phyloP scores from a whole-genome alignment of 371 early-diverging fungal species.

The Rhizopus stolonifer region DNA sequence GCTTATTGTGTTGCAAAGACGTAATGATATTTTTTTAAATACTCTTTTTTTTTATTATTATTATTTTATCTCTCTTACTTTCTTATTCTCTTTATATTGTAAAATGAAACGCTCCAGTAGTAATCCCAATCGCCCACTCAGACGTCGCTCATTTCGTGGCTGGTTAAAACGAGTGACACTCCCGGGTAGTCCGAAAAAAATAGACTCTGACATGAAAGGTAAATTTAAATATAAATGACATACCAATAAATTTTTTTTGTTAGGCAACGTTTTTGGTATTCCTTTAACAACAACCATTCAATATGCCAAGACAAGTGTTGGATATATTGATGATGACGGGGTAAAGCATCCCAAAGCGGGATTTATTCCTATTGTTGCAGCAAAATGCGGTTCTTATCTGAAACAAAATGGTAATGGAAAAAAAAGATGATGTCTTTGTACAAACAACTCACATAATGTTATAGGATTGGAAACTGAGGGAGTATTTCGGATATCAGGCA shows the following conservation, averaged over 20 bases:
- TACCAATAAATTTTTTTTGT: not conserved
- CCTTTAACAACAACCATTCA: constrained; percentile 27
- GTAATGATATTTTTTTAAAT: not conserved
- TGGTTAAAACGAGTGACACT: constrained; percentile 26
- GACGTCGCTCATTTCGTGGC: constrained; percentile 23
- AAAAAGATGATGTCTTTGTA: no score
- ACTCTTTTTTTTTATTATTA: not conserved
- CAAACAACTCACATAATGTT: not conserved
- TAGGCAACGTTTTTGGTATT: constrained; percentile 31
- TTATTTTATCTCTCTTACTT: constrained; percentile 1
- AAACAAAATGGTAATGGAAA: constrained; percentile 49
- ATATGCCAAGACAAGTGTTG: constrained; percentile 30
- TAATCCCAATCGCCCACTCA: constrained; percentile 14
- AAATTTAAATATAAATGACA: not conserved
- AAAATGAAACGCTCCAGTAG: constrained; percentile 22
- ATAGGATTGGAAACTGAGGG: constrained; percentile 27
- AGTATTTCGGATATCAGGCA: constrained; percentile 36
- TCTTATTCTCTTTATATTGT: constrained; percentile 2
- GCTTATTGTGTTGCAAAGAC: not conserved
- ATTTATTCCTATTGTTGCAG: constrained; percentile 51
- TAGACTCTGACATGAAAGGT: constrained; percentile 17
- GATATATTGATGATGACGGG: constrained; percentile 35
- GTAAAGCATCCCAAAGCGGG: constrained; percentile 32
- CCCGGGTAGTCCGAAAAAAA: constrained; percentile 12
- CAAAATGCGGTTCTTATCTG: constrained; percentile 49